A percentile compares a stretch with the other conserved stretches of the same genome.
Conservation (phyloP, 371 early-diverging fungal species). For the Apophysomyces sp. region DNA sequence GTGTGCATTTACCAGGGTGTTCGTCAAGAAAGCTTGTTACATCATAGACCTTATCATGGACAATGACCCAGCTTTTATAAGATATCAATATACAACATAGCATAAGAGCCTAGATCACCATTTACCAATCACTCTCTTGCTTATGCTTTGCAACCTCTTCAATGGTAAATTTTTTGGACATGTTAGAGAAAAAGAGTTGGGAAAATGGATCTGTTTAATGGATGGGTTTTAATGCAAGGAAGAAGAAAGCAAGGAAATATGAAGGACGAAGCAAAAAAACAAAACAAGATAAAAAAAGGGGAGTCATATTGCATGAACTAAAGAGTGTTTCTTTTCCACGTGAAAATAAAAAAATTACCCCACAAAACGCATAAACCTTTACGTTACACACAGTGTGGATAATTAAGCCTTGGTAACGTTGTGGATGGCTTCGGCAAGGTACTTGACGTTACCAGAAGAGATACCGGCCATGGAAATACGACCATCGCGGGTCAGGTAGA, state of each 20-base stretch:
- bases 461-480: slow-evolving; percentile 98
- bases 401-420: slow-evolving; percentile 78
- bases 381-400: neutral
- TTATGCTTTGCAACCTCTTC: slow-evolving; percentile 79
- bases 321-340: neutral
- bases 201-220: neutral
- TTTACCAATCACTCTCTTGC: slow-evolving; percentile 65
- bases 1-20: slow-evolving; percentile 75
- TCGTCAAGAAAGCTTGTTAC: slow-evolving; percentile 76
- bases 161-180: slow-evolving; percentile 50
- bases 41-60: slow-evolving; percentile 80
- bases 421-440: slow-evolving; percentile 95
- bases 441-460: slow-evolving; percentile 89
- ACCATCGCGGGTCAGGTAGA: slow-evolving; percentile 96
- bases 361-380: neutral
- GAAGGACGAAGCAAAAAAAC: neutral
- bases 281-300: neutral
- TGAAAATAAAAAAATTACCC: slow-evolving; percentile 3
- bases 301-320: slow-evolving; percentile 1
- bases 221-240: neutral
- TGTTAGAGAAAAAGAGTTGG: slow-evolving; percentile 2
- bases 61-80: slow-evolving; percentile 77
- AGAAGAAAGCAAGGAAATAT: neutral
- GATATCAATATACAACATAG: neutral
- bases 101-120: neutral